phyloP scores from a whole-genome alignment of 192 early-diverging fungal species.

The Entomortierella parvispora region DNA sequence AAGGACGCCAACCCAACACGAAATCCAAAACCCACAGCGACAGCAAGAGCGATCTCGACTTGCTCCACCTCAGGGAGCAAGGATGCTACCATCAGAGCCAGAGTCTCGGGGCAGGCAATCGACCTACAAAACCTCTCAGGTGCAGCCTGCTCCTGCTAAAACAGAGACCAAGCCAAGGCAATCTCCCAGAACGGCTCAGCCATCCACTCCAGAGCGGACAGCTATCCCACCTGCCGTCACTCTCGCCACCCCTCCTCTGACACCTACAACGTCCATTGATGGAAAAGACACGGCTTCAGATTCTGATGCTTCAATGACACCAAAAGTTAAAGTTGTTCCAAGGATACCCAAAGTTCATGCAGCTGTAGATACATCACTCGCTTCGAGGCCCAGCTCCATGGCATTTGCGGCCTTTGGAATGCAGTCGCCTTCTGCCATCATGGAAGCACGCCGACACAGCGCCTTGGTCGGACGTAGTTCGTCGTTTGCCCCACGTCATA shows the following conservation, averaged over 20 bases:
- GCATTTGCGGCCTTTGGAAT: slow-evolving; percentile 39
- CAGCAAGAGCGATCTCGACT: neutral
- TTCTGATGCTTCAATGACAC: slow-evolving; percentile 31
- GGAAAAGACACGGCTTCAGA: slow-evolving; percentile 39
- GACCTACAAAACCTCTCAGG: neutral
- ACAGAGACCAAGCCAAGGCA: neutral
- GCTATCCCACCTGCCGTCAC: slow-evolving; percentile 4
- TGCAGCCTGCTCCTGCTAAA: neutral
- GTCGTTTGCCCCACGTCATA: slow-evolving; percentile 43
- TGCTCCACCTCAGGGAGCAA: slow-evolving; percentile 2
- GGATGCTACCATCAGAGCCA: neutral
- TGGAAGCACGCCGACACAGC: slow-evolving; percentile 50
- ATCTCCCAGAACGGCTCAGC: neutral
- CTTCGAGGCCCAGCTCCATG: slow-evolving; percentile 38
- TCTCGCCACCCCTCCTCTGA: slow-evolving; percentile 34
- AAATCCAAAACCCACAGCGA: neutral
- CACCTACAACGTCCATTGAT: slow-evolving; percentile 37
- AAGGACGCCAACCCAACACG: slow-evolving; percentile 7
- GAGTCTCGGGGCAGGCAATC: slow-evolving; percentile 1
- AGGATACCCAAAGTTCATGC: slow-evolving; percentile 21
- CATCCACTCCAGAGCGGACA: slow-evolving; percentile 5
- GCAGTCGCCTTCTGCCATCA: slow-evolving; percentile 40
- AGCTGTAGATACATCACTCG: slow-evolving; percentile 11
- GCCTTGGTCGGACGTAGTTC: slow-evolving; percentile 26
- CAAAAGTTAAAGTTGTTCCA: slow-evolving; percentile 21